Evolutionary conservation across 2,329 filamentous ascomycete genomes (phyloP).

Genomic region (Fusarium drepaniforme): DNA sequence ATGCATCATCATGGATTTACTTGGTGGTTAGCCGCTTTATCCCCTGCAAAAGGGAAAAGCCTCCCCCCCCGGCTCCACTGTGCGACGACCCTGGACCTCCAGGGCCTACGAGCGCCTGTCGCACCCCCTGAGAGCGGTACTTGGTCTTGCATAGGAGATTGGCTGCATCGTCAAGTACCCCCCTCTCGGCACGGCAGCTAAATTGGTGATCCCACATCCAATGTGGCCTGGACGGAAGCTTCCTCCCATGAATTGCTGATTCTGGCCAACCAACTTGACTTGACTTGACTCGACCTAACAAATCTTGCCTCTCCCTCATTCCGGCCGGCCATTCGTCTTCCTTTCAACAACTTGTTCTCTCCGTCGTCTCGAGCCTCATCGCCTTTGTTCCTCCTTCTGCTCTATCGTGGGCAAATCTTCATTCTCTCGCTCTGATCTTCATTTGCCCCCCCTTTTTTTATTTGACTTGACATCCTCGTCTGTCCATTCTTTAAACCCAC

Average conservation of each 20-base stretch:
- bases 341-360: conserved; percentile 10
- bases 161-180: background rate
- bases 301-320: conserved; percentile 30
- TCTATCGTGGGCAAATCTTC: background rate
- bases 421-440: conserved; percentile 1
- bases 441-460: conserved; percentile 27
- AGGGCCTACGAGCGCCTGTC: background rate
- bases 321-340: conserved; percentile 20
- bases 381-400: background rate
- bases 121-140: conserved; percentile 31
- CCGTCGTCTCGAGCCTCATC: background rate
- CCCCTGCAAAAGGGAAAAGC: conserved; percentile 5
- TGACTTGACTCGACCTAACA: conserved; percentile 6
- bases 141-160: background rate
- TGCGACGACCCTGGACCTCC: conserved; percentile 5
- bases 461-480: conserved; percentile 36
- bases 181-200: conserved; percentile 25
- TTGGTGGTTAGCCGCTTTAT: conserved; percentile 6
- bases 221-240: conserved; percentile 7
- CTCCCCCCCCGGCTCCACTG: conserved; percentile 16
- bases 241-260: conserved; percentile 10
- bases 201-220: conserved; percentile 38
- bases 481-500: conserved; percentile 36
- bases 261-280: background rate
- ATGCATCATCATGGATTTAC: conserved; percentile 2